Percentiles rank a stretch among this genome's conserved stretches.
Conservation (phyloP, 768 basidiomycete species). For the Solioccasus polychromus region DNA sequence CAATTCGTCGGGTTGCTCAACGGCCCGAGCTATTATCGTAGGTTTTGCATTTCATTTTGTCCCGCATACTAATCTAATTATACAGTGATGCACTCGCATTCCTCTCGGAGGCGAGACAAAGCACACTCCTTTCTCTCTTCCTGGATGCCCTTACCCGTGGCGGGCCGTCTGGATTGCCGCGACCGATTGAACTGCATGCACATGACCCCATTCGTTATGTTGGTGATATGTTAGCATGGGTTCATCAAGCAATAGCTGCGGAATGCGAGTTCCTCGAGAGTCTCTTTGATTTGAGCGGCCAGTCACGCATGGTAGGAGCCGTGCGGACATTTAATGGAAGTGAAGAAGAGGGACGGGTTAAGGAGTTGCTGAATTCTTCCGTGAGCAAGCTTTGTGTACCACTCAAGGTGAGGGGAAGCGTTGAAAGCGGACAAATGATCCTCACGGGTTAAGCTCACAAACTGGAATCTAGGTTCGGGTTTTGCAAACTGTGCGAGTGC, state of each 20-base stretch:
- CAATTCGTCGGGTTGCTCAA: slow-evolving; percentile 67
- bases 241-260: slow-evolving; percentile 92
- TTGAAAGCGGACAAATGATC: background rate
- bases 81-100: slow-evolving; percentile 68
- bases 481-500: slow-evolving; percentile 89
- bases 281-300: slow-evolving; percentile 65
- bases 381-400: slow-evolving; percentile 85
- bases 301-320: slow-evolving; percentile 69
- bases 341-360: slow-evolving; percentile 78
- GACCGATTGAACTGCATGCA: slow-evolving; percentile 96
- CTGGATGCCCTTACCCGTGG: slow-evolving; percentile 86
- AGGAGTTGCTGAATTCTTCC: slow-evolving; percentile 75
- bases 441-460: background rate
- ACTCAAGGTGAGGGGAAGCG: slow-evolving; percentile 58
- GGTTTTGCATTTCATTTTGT: slow-evolving; percentile 1
- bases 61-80: background rate
- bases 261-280: slow-evolving; percentile 93
- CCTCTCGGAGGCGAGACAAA: slow-evolving; percentile 80
- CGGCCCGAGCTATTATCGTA: slow-evolving; percentile 68
- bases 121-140: slow-evolving; percentile 78
- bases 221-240: slow-evolving; percentile 98
- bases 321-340: slow-evolving; percentile 50
- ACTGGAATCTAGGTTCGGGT: slow-evolving; percentile 62
- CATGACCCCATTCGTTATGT: slow-evolving; percentile 96
- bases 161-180: slow-evolving; percentile 77